Evolutionary conservation across 768 basidiomycete species (phyloP).

Genomic region (Leccinellum luteum): DNA sequence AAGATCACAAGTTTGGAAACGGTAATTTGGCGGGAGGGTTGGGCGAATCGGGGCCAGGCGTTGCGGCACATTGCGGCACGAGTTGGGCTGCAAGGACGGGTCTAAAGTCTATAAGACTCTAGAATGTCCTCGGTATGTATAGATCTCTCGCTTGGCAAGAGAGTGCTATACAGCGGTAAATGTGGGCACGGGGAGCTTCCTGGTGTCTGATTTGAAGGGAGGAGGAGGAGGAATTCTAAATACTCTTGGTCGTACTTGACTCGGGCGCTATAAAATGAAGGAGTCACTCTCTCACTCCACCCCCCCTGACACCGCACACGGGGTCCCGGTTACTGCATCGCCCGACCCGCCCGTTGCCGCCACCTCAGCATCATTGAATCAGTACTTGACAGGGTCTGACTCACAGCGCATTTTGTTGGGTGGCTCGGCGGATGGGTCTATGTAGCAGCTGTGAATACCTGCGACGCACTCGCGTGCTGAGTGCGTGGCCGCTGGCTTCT

Average conservation of each 20-base stretch:
- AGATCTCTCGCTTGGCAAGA: constrained; percentile 19
- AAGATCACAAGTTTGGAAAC: constrained; percentile 13
- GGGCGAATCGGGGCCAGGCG: constrained; percentile 26
- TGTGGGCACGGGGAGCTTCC: background rate
- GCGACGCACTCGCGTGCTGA: background rate
- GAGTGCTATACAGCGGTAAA: constrained; percentile 20
- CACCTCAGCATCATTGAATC: background rate
- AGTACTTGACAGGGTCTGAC: background rate
- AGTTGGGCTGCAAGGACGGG: constrained; percentile 23
- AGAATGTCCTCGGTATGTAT: constrained; percentile 38
- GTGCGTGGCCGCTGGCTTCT: background rate
- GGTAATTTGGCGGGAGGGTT: constrained; percentile 19
- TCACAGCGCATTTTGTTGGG: background rate
- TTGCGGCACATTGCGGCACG: constrained; percentile 40
- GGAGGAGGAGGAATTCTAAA: constrained; percentile 15
- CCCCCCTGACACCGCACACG: constrained; percentile 24
- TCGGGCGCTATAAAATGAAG: constrained; percentile 32
- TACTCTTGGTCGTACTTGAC: constrained; percentile 22
- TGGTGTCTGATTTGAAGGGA: constrained; percentile 7
- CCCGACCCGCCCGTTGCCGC: constrained; percentile 10
- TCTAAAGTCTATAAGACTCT: constrained; percentile 41
- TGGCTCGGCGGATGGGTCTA: background rate
- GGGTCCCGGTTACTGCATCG: constrained; percentile 20
- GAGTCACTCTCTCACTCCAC: constrained; percentile 29
- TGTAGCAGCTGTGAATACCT: background rate